These are phyloP conservation scores for Cordia subcordata DNA, from an alignment of 257 asterid genomes.

Conservation along the genomic window DNA sequence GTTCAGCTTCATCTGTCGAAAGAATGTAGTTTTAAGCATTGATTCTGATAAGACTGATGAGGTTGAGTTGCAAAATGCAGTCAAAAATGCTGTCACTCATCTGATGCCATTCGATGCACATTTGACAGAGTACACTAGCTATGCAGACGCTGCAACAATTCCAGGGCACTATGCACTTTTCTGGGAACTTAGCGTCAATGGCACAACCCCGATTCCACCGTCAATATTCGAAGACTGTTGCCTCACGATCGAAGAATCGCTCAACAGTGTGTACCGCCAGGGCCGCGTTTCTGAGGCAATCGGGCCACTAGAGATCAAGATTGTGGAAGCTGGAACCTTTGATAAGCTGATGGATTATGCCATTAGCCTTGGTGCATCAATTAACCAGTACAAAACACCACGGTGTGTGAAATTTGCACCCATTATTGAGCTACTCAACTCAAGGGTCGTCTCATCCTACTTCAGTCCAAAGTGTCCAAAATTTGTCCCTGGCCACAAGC, in stretches of 20 bases:
- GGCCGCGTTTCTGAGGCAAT: constrained; percentile 29
- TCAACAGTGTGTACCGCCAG: constrained; percentile 31
- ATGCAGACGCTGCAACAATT: constrained; percentile 29
- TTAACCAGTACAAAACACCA: constrained; percentile 38
- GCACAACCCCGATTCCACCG: constrained; percentile 18
- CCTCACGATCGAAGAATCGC: constrained; percentile 28
- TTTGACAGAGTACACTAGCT: constrained; percentile 34
- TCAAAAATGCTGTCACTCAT: constrained; percentile 21
- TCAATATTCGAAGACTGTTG: constrained; percentile 31
- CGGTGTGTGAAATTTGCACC: constrained; percentile 42
- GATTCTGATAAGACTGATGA: constrained; percentile 34
- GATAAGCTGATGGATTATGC: constrained; percentile 44
- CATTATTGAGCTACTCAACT: constrained; percentile 29
- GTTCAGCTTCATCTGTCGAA: constrained; percentile 34
- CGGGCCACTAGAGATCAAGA: constrained; percentile 34
- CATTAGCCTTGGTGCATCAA: constrained; percentile 35
- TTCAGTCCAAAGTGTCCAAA: constrained; percentile 37
- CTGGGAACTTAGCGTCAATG: constrained; percentile 27
- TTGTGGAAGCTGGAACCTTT: constrained; percentile 36
- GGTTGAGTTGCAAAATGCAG: constrained; percentile 32
- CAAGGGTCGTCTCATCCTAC: constrained; percentile 20
- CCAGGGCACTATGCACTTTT: constrained; percentile 37
- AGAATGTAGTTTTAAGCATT: constrained; percentile 33
- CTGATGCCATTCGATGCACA: constrained; percentile 22
- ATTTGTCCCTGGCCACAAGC: constrained; percentile 36